Evolutionary conservation across 2,329 filamentous ascomycete species (phyloP).

Genomic region (Pseudonectria foliicola): DNA sequence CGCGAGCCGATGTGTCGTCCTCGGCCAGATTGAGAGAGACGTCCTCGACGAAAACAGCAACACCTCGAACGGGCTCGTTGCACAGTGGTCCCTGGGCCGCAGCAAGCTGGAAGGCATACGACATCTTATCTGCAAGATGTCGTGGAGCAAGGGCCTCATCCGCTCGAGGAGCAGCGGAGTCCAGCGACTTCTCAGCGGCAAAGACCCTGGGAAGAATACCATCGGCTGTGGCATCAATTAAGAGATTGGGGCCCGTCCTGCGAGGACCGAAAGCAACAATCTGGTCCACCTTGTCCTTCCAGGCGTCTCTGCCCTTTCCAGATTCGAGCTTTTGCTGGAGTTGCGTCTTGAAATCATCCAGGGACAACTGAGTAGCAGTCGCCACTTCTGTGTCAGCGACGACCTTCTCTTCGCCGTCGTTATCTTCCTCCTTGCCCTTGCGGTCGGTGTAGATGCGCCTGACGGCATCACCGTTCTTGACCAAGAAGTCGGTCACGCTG

Average conservation of each 20-base stretch:
- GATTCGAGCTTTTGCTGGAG: conserved; percentile 62
- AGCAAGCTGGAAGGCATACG: conserved; percentile 89
- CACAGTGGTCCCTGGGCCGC: conserved; percentile 86
- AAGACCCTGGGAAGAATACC: conserved; percentile 69
- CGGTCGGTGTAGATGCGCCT: conserved; percentile 71
- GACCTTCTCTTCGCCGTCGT: conserved; percentile 34
- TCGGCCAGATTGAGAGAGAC: conserved; percentile 53
- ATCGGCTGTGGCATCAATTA: conserved; percentile 74
- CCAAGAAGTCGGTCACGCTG: conserved; percentile 75
- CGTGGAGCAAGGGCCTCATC: conserved; percentile 48
- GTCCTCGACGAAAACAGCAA: conserved; percentile 85
- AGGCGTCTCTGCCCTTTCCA: conserved; percentile 65
- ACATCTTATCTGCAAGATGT: conserved; percentile 83
- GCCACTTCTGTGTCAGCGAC: conserved; percentile 51
- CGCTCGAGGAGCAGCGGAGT: conserved; percentile 28
- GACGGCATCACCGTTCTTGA: conserved; percentile 72
- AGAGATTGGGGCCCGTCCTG: conserved; percentile 77
- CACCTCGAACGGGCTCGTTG: conserved; percentile 85
- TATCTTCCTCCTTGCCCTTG: conserved; percentile 35
- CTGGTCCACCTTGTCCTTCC: conserved; percentile 68
- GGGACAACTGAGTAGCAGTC: conserved; percentile 56
- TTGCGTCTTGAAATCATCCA: conserved; percentile 69
- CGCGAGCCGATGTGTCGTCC: conserved; percentile 50
- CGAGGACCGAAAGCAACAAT: conserved; percentile 88
- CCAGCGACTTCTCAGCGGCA: conserved; percentile 26